Base-by-base conservation (phyloP, 495 filamentous ascomycete species). In the Achaetomiella virescens region DNA sequence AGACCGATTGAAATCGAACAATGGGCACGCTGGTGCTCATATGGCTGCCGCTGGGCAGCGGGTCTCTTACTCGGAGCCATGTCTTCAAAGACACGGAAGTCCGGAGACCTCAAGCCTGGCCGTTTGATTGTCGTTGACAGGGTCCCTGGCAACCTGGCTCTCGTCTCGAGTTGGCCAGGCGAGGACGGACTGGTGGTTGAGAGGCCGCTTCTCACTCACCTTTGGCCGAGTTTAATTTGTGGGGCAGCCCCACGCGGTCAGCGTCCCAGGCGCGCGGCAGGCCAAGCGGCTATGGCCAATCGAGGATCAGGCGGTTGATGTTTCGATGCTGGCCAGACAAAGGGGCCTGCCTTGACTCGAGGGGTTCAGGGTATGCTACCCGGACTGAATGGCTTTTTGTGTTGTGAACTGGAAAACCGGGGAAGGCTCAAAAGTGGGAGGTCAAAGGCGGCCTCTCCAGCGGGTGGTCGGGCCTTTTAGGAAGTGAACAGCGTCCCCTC, bases 211-310 rank as follows among this genome's bases (percentile, higher is more conserved):
- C n/a, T 15, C 36, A 42, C 56, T 64, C 61, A 60, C 56, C 58
- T 59, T n/a, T 40, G 52, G 46, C 44, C 38, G 48, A 57, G 48
- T 29, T 57, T 46, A 51, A 38, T 35, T 10, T 56, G 48, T 61
- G 58, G 58, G 48, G 58, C 21, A 37, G 21, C 42, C 24, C 44
- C 53, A 36, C 48, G 18, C 22, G 52, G 52, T 36, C 37, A 31
- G 22, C 9, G 21, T 37, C 47, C 35, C 59, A 64, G 55, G 59
- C 66, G 66, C 66, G 64, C 61, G 64, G 57, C 61, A 63, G 61
- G 61, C 35, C 61, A 42, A 54, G 42, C 36, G 43, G 45, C 55
- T 54, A 48, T 33, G 55, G 47, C 43, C 48, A 55, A 52, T 50
- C 43, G 54, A 50, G 29, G 42, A 58, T 54, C 51, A 57, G 48